A percentile compares a stretch with the other conserved stretches of the same genome.
Conservation (phyloP, 106 monocot species). For the Acanthochlamys bracteata region DNA sequence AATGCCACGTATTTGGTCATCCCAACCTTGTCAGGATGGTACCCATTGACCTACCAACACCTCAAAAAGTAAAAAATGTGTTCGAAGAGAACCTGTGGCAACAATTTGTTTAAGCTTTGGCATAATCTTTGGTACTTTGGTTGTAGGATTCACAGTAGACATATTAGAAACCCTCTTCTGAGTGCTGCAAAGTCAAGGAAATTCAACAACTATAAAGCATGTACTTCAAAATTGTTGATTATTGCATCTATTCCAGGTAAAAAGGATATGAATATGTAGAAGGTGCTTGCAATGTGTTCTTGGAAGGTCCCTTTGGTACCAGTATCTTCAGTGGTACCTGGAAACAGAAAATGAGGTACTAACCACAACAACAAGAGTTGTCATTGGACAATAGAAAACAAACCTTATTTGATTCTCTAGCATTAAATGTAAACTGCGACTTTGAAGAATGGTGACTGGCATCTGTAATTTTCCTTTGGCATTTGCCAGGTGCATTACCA, state of each 20-base stretch:
- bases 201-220: neutral
- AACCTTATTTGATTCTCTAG: slow-evolving; percentile 20
- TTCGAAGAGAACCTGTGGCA: slow-evolving; percentile 23
- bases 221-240: neutral
- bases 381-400: slow-evolving; percentile 9
- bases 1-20: neutral
- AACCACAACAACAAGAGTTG: neutral
- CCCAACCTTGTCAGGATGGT: neutral
- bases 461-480: slow-evolving; percentile 13
- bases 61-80: slow-evolving; percentile 1
- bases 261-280: slow-evolving; percentile 57
- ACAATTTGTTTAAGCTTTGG: slow-evolving; percentile 17
- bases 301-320: slow-evolving; percentile 10
- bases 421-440: slow-evolving; percentile 12
- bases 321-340: slow-evolving; percentile 23
- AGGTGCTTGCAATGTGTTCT: slow-evolving; percentile 17
- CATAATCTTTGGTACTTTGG: slow-evolving; percentile 46
- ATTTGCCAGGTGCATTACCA: slow-evolving; percentile 12
- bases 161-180: slow-evolving; percentile 45
- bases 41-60: neutral
- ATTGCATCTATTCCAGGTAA: neutral
- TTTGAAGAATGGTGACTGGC: slow-evolving; percentile 20
- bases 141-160: slow-evolving; percentile 19
- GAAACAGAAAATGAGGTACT: neutral
- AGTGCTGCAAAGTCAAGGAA: slow-evolving; percentile 40